phyloP scores from a whole-genome alignment of 306 rosid genomes.

The Chamaecrista fasciculata region DNA sequence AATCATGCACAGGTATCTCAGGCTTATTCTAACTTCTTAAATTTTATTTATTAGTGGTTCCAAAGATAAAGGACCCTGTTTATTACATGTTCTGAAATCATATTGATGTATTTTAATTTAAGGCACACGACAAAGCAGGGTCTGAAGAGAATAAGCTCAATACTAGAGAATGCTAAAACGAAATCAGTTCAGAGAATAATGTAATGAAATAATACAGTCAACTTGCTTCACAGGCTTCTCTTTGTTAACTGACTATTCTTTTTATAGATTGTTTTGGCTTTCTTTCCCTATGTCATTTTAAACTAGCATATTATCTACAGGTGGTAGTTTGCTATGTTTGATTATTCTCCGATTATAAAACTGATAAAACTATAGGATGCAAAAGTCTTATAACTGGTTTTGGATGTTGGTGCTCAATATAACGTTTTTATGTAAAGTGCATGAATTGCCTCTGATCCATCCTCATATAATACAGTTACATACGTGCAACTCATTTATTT shows the following conservation, averaged over 20 bases:
- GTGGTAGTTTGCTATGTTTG: background rate
- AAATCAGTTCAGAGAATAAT: background rate
- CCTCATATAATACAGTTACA: background rate
- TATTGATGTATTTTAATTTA: background rate
- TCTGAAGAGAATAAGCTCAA: background rate
- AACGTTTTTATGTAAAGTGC: background rate
- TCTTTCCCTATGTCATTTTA: background rate
- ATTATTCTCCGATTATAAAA: background rate
- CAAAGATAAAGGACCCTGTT: background rate
- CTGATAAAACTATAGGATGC: background rate
- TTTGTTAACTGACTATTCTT: background rate
- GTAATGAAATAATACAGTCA: background rate
- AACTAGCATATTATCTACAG: background rate
- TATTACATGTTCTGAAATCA: background rate
- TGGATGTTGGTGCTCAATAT: background rate
- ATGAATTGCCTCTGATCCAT: background rate
- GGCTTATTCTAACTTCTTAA: background rate
- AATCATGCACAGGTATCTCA: too few species aligned
- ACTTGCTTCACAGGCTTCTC: background rate
- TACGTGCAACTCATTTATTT: background rate
- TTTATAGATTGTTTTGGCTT: background rate
- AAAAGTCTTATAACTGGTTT: background rate
- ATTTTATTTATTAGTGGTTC: background rate
- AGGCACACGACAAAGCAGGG: background rate
- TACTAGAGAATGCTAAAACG: background rate